Base-by-base conservation (phyloP, 129 eudicot species). In the Escallonia herrerae region DNA sequence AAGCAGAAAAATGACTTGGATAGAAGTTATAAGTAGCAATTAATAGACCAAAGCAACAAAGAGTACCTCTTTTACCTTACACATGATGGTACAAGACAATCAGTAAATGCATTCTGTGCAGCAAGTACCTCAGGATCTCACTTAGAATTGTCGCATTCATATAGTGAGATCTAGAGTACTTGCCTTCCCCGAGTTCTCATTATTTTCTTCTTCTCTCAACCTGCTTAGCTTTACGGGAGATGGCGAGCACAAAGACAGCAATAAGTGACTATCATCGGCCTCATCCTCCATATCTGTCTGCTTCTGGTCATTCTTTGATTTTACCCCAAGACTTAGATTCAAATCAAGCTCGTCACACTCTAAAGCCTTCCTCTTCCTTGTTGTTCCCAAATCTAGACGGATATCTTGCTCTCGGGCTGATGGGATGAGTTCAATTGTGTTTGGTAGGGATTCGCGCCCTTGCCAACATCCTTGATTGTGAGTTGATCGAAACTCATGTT, bases 121-220 rank as follows among this genome's bases (percentile, higher is more conserved):
- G 69, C 87, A 75, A 88, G 96, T 88, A 88, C 96, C 86, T 86
- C 97, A 86, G 81, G 95, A 90, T 86, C 97, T 90, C 95, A 90
- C 97, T 90, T 83, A 83, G 97, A 90, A 90, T 90, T 76, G 79
- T 66, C 76, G 62, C 75, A 90, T 90, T 90, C 97, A 90, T 78
- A 90, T 83, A 90, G 97, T 90, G 88, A 86, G 95, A 90, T 90
- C 97, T 66, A 86, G 97, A 77, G 97, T 90, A 90, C 97, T 90
- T 78, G 86, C 80, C 90, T 80, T 76, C 75, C 74, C 75, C 59
- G 72, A 65, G 43, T 65, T 53, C 15, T 72, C 60, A 15, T 56
- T 58, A 45, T 65, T 71, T 42, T 67, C 77, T 49, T 80, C 81
- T 73, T 69, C 62, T 55, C 71, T 71, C 68, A 76, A 37, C 78